A percentile compares a stretch with the other conserved stretches of the same genome.
These are phyloP conservation scores for Thermoascus crustaceus DNA, from an alignment of 2,329 filamentous ascomycete species.

Conservation along the genomic window DNA sequence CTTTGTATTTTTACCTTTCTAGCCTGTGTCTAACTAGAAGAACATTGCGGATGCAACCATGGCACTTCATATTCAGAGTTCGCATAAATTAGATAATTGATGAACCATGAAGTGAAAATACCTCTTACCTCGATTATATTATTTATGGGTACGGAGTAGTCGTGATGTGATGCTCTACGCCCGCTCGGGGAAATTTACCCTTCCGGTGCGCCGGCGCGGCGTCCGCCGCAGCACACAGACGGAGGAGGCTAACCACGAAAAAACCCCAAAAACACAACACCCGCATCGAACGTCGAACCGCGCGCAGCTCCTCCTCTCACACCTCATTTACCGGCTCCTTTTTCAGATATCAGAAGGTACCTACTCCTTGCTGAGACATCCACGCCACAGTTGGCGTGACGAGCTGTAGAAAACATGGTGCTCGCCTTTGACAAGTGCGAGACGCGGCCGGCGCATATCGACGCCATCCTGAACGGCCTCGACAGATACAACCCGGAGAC, in stretches of 20 bases:
- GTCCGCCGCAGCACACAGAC: constrained; percentile 2
- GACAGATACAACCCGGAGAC: constrained; percentile 99
- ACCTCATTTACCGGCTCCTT: constrained; percentile 4
- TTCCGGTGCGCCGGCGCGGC: not conserved
- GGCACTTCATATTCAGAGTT: no score
- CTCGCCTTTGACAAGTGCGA: constrained; percentile 73
- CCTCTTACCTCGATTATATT: no score
- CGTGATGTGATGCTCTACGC: no score
- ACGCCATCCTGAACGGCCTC: constrained; percentile 88
- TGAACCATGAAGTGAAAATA: no score
- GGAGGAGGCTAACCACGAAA: constrained; percentile 10
- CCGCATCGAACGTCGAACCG: constrained; percentile 5
- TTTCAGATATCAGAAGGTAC: constrained; percentile 4
- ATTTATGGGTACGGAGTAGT: no score
- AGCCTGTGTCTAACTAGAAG: no score
- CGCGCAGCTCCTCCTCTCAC: no score
- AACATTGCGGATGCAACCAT: no score
- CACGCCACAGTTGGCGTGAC: no score
- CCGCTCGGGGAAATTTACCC: constrained; percentile 6
- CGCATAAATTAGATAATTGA: no score
- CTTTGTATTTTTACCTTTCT: no score
- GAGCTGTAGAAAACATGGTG: constrained; percentile 21
- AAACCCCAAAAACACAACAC: constrained; percentile 17
- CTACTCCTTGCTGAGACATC: no score
- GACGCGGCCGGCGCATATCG: constrained; percentile 86